These are phyloP conservation scores for Penicillium occitanis DNA, from an alignment of 2,329 filamentous ascomycete species.

Conservation along the genomic window DNA sequence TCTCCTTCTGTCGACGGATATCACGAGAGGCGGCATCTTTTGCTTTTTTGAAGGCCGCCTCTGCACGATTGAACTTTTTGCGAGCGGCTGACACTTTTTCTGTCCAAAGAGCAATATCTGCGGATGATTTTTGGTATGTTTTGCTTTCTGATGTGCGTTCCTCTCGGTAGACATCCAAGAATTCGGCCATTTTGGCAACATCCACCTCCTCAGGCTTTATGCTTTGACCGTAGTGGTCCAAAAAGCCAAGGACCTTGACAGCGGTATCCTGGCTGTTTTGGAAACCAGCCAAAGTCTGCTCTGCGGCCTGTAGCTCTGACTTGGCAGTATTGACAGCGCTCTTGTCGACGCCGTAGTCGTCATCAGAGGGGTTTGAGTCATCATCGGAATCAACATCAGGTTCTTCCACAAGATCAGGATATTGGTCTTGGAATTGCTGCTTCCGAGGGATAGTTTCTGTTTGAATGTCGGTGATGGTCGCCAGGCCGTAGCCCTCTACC, in stretches of 20 bases:
- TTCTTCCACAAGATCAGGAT: constrained; percentile 44
- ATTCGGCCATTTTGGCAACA: constrained; percentile 33
- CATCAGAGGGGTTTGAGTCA: constrained; percentile 20
- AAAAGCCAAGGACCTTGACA: constrained; percentile 28
- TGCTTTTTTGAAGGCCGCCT: constrained; percentile 23
- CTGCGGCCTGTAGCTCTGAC: constrained; percentile 33
- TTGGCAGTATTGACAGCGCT: constrained; percentile 26
- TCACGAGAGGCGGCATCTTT: constrained; percentile 26
- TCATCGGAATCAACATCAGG: constrained; percentile 41
- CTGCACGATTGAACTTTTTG: constrained; percentile 12
- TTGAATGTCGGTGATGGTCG: constrained; percentile 62
- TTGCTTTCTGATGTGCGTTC: constrained; percentile 32
- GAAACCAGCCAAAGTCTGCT: constrained; percentile 34
- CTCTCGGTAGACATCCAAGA: constrained; percentile 36
- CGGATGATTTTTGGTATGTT: constrained; percentile 27
- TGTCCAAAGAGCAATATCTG: constrained; percentile 28
- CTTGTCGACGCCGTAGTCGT: constrained; percentile 16
- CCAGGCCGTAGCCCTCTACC: constrained; percentile 59
- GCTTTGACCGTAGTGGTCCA: constrained; percentile 39
- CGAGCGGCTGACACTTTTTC: constrained; percentile 28
- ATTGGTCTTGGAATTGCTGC: constrained; percentile 56
- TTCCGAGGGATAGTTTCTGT: constrained; percentile 59
- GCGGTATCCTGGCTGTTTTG: constrained; percentile 29
- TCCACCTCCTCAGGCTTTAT: constrained; percentile 33
- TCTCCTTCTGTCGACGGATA: constrained; percentile 23